Evolutionary conservation across 73 alveolate species (phyloP).

Genomic region (Tetrahymena malaccensis): DNA sequence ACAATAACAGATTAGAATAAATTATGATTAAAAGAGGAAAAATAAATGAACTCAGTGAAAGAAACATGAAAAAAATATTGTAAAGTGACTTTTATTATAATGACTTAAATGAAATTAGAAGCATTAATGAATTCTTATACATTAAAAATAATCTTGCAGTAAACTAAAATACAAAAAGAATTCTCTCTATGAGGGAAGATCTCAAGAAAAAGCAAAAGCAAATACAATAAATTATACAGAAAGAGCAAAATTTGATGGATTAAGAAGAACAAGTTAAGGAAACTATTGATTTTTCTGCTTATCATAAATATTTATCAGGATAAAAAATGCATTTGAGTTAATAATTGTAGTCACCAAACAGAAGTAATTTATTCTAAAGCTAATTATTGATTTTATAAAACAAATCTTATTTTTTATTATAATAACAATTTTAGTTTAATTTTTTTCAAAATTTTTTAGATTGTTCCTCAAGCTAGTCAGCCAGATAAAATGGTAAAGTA

Average conservation of each 20-base stretch:
- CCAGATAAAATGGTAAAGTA: not conserved
- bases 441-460: not conserved
- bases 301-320: not conserved
- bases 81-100: not conserved
- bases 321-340: not conserved
- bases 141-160: not conserved
- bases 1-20: not conserved
- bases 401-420: too few relatives aligned
- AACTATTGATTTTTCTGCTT: not conserved
- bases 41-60: not conserved
- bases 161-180: not conserved
- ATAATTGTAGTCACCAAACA: not conserved
- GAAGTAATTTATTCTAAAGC: not conserved
- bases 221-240: not conserved
- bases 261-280: not conserved
- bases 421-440: too few relatives aligned
- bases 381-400: not conserved
- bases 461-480: not conserved
- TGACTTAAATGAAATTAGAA: not conserved
- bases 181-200: not conserved
- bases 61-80: not conserved
- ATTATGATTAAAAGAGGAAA: not conserved
- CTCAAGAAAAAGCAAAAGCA: not conserved
- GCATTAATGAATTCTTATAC: not conserved
- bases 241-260: not conserved